A percentile compares a stretch with the other conserved stretches of the same genome.
Conservation (phyloP, 2,329 filamentous ascomycete species). For the Colletotrichum higginsianum region DNA sequence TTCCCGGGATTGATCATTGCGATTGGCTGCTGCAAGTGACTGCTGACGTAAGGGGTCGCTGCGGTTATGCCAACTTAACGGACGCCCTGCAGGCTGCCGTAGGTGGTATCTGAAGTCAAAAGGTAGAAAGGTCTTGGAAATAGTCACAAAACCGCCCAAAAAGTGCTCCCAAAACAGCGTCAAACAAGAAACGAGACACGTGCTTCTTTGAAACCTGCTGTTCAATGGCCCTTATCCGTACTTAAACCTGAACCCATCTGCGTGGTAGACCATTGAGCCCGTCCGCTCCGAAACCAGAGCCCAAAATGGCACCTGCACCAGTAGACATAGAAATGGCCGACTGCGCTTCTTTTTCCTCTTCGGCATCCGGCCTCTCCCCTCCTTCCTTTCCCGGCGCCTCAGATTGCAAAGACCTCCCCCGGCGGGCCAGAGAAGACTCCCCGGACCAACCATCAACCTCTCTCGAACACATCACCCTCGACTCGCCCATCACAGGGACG, state of each 20-base stretch:
- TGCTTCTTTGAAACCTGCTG: neutral
- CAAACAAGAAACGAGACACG: neutral
- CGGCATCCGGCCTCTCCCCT: conserved; percentile 23
- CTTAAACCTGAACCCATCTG: conserved; percentile 1
- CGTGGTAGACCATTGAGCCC: neutral
- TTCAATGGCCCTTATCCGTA: neutral
- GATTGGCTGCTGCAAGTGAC: too few relatives aligned
- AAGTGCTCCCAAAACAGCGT: neutral
- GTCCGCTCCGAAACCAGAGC: neutral
- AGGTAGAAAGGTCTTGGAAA: too few relatives aligned
- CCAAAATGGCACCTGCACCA: conserved; percentile 31
- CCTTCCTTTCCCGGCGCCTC: conserved; percentile 13
- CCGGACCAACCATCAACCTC: conserved; percentile 10
- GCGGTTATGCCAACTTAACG: too few relatives aligned
- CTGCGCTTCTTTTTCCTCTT: conserved; percentile 2
- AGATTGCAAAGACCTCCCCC: neutral
- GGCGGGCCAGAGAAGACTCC: neutral
- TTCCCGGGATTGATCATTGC: too few relatives aligned
- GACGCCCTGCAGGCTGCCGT: too few relatives aligned
- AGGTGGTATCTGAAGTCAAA: too few relatives aligned
- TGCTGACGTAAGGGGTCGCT: too few relatives aligned
- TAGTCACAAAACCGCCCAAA: too few relatives aligned
- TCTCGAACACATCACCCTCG: conserved; percentile 15
- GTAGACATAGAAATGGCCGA: conserved; percentile 40
- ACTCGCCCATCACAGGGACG: neutral